Evolutionary conservation across 2,329 filamentous ascomycete species (phyloP).

Genomic region (Penicillium sp.): DNA sequence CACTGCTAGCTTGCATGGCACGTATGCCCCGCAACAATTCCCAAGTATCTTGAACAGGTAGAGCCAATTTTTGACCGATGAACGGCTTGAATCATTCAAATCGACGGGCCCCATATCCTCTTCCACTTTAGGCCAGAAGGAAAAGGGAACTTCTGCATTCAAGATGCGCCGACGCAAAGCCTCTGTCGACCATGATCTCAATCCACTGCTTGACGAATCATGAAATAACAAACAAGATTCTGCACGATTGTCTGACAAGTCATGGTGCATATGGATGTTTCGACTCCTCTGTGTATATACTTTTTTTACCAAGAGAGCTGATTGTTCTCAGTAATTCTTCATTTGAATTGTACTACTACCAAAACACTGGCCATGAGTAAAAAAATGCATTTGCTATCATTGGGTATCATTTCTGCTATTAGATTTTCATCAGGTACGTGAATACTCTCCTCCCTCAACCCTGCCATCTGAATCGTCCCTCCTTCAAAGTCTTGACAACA

Average conservation of each 20-base stretch:
- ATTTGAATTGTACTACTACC: not conserved
- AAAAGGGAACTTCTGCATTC: not conserved
- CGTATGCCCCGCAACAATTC: too few species aligned
- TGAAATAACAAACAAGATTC: not conserved
- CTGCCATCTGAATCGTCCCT: conserved; percentile 49
- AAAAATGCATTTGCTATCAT: not conserved
- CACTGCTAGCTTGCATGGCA: too few species aligned
- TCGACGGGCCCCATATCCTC: not conserved
- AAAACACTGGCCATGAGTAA: not conserved
- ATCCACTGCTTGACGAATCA: not conserved
- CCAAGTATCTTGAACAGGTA: not conserved
- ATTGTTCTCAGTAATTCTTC: not conserved
- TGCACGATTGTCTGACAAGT: not conserved
- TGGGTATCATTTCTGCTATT: not conserved
- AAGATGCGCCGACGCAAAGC: not conserved
- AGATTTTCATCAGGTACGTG: not conserved
- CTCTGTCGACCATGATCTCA: not conserved
- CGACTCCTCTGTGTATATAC: not conserved
- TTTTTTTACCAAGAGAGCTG: not conserved
- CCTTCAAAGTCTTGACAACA: conserved; percentile 48
- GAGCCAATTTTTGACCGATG: not conserved
- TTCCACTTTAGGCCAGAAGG: not conserved
- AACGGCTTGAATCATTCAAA: not conserved
- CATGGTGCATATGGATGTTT: not conserved
- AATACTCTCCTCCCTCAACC: conserved; percentile 29